phyloP scores from a whole-genome alignment of 345 rosid species.

The Lepidium sativum region DNA sequence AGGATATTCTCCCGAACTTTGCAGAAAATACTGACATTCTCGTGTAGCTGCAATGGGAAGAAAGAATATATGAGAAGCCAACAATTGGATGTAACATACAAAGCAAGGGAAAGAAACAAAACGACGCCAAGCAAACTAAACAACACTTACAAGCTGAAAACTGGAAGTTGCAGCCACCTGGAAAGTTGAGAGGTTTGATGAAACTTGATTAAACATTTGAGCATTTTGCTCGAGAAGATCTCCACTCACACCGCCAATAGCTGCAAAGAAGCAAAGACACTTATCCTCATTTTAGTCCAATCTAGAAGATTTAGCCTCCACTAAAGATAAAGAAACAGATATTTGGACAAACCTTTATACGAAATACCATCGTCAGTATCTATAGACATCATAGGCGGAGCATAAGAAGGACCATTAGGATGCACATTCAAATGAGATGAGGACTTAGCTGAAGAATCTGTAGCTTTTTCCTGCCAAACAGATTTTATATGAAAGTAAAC shows the following conservation, averaged over 20 bases:
- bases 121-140: not conserved
- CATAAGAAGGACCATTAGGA: conserved; percentile 57
- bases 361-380: conserved; percentile 76
- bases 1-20: conserved; percentile 64
- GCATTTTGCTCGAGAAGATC: conserved; percentile 74
- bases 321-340: not conserved
- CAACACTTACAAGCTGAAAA: conserved; percentile 6
- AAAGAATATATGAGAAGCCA: not conserved
- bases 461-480: conserved; percentile 56
- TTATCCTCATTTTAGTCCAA: not conserved
- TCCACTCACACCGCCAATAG: conserved; percentile 63
- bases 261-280: conserved; percentile 31
- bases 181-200: conserved; percentile 54
- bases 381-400: conserved; percentile 49
- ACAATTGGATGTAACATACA: not conserved
- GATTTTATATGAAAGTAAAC: not conserved
- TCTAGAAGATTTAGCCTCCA: not conserved
- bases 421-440: conserved; percentile 54
- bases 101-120: not conserved
- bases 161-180: conserved; percentile 42
- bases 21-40: conserved; percentile 51
- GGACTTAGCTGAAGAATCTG: conserved; percentile 58
- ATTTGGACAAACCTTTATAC: conserved; percentile 41
- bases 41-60: conserved; percentile 44
- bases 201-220: conserved; percentile 62